These are phyloP conservation scores for Diatrype stigma DNA, from an alignment of 2,329 filamentous ascomycete species.

Conservation along the genomic window DNA sequence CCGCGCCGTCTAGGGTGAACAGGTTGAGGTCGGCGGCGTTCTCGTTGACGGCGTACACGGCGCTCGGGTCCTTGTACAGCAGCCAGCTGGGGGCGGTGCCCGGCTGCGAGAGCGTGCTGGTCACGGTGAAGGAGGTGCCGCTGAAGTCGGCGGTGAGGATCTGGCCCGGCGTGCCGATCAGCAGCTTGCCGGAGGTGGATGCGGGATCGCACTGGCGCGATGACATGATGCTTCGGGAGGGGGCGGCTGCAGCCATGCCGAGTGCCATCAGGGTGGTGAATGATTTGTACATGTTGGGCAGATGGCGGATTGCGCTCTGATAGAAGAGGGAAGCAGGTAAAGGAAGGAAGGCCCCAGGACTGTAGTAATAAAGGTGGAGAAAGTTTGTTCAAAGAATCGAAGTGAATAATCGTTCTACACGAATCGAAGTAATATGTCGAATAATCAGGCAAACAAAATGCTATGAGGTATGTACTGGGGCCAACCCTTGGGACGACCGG, in stretches of 20 bases:
- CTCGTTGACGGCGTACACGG: constrained; percentile 47
- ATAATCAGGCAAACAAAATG: too few relatives aligned
- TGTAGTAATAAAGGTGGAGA: too few relatives aligned
- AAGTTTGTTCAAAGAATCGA: too few relatives aligned
- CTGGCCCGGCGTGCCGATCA: constrained; percentile 37
- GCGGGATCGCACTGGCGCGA: constrained; percentile 6
- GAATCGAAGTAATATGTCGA: too few relatives aligned
- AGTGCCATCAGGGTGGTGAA: constrained; percentile 21
- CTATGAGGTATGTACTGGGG: too few relatives aligned
- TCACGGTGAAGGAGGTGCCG: constrained; percentile 34
- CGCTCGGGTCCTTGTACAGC: constrained; percentile 33
- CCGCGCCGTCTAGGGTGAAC: constrained; percentile 33
- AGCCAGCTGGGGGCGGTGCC: constrained; percentile 42
- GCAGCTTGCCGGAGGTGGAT: too few relatives aligned
- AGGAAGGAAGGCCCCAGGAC: too few relatives aligned
- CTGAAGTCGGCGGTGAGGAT: constrained; percentile 40
- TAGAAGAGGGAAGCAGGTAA: too few relatives aligned
- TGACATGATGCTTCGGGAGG: constrained; percentile 7
- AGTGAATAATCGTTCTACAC: too few relatives aligned
- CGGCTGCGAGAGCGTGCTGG: constrained; percentile 27
- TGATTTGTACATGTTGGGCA: neutral
- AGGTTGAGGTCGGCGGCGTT: constrained; percentile 34
- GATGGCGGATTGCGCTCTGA: too few relatives aligned
- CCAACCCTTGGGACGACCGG: too few relatives aligned
- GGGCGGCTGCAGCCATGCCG: constrained; percentile 19